Conservation (phyloP, 345 rosid species). For the rapeseed (Brassica napus) region DNA sequence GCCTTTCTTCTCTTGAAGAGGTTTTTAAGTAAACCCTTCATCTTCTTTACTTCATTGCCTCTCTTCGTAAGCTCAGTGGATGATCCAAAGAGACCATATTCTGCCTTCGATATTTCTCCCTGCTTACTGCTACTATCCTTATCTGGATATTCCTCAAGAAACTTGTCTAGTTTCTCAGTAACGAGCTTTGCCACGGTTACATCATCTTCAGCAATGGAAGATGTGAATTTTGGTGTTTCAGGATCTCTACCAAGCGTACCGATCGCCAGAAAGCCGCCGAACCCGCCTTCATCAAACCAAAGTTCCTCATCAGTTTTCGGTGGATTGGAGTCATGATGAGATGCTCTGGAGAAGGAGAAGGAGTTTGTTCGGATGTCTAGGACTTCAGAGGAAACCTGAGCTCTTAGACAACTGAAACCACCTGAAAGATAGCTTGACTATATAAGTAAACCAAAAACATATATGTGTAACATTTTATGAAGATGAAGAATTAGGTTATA, state of each 20-base stretch:
- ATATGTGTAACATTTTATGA: background rate
- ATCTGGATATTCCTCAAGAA: constrained; percentile 21
- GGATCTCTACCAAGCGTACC: constrained; percentile 36
- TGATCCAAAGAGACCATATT: constrained; percentile 11
- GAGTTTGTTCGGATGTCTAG: constrained; percentile 39
- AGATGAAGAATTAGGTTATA: background rate
- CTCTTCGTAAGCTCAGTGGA: constrained; percentile 4
- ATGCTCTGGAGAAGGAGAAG: constrained; percentile 19
- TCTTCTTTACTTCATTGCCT: constrained; percentile 18
- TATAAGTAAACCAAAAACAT: background rate
- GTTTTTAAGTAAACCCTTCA: background rate
- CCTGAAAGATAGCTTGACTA: constrained; percentile 10
- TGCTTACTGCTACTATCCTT: background rate
- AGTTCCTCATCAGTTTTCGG: constrained; percentile 1
- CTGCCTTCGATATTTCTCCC: background rate
- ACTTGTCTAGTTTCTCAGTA: constrained; percentile 34
- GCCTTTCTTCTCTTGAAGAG: constrained; percentile 22
- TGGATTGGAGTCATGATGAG: constrained; percentile 13
- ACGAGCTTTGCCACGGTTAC: constrained; percentile 19
- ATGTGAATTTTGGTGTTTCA: constrained; percentile 35
- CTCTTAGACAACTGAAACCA: constrained; percentile 16
- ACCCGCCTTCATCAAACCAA: constrained; percentile 23
- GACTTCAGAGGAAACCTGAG: constrained; percentile 19
- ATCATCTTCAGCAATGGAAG: constrained; percentile 5
- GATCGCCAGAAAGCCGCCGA: constrained; percentile 31